Percentiles rank a stretch among this genome's conserved stretches.
These are phyloP conservation scores for Pharus latifolius DNA, from an alignment of 176 grass and related monocot genomes.

Conservation along the genomic window DNA sequence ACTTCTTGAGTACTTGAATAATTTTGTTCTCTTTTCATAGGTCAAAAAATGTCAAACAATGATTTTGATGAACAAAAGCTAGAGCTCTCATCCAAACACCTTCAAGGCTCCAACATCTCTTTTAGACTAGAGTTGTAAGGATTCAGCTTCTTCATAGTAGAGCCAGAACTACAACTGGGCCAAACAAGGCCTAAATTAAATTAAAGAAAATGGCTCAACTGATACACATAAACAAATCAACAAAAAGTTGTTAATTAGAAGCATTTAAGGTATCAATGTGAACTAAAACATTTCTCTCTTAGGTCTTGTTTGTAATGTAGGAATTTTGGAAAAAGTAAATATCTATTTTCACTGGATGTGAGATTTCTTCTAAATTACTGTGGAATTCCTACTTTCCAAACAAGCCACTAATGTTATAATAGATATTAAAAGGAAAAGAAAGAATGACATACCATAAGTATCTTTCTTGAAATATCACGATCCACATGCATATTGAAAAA, in stretches of 20 bases:
- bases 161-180: not conserved
- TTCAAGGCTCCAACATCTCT: not conserved
- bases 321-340: no score
- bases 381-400: no score
- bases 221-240: not conserved
- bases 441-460: slow-evolving; percentile 33
- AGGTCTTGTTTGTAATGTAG: no score
- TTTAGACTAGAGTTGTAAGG: not conserved
- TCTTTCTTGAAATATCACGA: slow-evolving; percentile 58
- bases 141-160: not conserved
- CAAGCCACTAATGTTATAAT: not conserved
- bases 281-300: not conserved
- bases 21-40: not conserved
- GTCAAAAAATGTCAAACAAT: not conserved
- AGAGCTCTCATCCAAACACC: not conserved
- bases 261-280: not conserved
- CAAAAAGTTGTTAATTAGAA: not conserved
- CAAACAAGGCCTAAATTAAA: not conserved
- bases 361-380: no score
- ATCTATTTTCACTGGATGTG: no score
- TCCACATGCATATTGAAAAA: slow-evolving; percentile 37
- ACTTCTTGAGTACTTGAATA: not conserved
- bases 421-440: not conserved
- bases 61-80: not conserved
- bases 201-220: not conserved